Evolutionary conservation across 257 asterid genomes (phyloP), one percentile per base, ranked within the genome.

Genomic region (Nicotiana knightiana): DNA sequence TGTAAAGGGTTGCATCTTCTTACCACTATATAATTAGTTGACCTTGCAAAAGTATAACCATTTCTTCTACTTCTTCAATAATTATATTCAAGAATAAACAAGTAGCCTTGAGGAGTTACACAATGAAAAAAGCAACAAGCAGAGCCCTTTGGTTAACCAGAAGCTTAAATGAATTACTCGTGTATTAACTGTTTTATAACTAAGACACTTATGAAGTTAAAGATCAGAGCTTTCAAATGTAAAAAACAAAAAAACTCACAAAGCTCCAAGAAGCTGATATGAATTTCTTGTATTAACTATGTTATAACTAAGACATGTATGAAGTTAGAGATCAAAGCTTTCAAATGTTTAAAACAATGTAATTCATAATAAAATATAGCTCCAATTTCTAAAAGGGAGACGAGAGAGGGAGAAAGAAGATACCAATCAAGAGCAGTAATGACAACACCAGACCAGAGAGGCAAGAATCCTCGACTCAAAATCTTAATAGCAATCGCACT

Each of bases 341-440:
- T 12, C 58, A 0, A 39, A 68, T 68, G 10, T 35, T 16, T 0
- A 17, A 66, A 7, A 64, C 5, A 30, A 65, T 39, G 46, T 30
- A 32, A 16, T 33, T 3, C 7, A 71, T 21, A 32, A 71, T 5
- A 18, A 43, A 43, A 43, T 5, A 46, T 33, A 71, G 37, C 4
- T 33, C 0, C 6, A 32, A 66, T 66, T 32, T 15, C 21, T 43
- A 67, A 67, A 35, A 67, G 30, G 15, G 39, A 33, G 39, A 67
- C 30, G n/a, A 68, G 33, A 37, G 32, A 68, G 35, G 51, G 79
- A 24, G 13, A 46, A 10, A 71, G 59, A 46, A 46, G 28, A 7
- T 85, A 93, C 97, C 97, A 93, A 76, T 93, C 97, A 32, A 90
- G 87, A 80, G 97, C 97, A 1, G 97, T 93, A 46, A 93, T 91